Evolutionary conservation across 2,329 filamentous ascomycete genomes (phyloP).

Genomic region (Keithomyces neogunnii): DNA sequence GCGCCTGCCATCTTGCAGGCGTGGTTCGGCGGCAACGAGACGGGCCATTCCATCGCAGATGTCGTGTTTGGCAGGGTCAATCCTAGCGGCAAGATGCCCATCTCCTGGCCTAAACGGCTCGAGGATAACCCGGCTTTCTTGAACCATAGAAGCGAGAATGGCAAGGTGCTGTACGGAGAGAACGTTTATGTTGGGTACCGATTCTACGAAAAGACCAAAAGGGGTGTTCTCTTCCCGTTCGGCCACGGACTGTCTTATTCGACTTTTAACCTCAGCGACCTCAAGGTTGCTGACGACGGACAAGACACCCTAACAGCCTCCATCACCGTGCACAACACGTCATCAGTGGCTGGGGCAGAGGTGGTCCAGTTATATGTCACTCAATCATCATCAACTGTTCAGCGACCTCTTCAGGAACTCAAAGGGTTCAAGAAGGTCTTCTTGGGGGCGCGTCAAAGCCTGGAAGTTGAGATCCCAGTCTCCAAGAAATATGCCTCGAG

Average conservation of each 20-base stretch:
- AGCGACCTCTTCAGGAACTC: slow-evolving; percentile 49
- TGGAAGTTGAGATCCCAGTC: no score
- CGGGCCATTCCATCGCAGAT: slow-evolving; percentile 72
- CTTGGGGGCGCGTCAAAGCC: slow-evolving; percentile 47
- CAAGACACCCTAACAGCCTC: slow-evolving; percentile 40
- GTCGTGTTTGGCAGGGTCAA: slow-evolving; percentile 67
- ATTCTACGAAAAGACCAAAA: slow-evolving; percentile 65
- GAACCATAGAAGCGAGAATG: slow-evolving; percentile 63
- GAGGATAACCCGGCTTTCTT: slow-evolving; percentile 69
- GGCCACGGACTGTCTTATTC: slow-evolving; percentile 76
- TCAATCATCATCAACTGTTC: slow-evolving; percentile 39
- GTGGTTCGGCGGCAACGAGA: slow-evolving; percentile 82
- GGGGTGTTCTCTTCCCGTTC: slow-evolving; percentile 64
- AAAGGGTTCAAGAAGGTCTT: slow-evolving; percentile 58
- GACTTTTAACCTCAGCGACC: slow-evolving; percentile 48
- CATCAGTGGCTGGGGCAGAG: slow-evolving; percentile 41
- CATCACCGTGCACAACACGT: slow-evolving; percentile 52
- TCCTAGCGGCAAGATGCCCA: slow-evolving; percentile 65
- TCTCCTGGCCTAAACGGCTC: slow-evolving; percentile 60
- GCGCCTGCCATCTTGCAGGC: slow-evolving; percentile 59
- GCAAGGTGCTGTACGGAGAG: slow-evolving; percentile 68
- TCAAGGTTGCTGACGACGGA: slow-evolving; percentile 26
- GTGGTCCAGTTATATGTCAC: slow-evolving; percentile 50
- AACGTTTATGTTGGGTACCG: slow-evolving; percentile 76
- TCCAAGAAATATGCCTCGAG: no score